Conservation (phyloP, 257 asterid genomes). For the Lithospermum erythrorhizon region DNA sequence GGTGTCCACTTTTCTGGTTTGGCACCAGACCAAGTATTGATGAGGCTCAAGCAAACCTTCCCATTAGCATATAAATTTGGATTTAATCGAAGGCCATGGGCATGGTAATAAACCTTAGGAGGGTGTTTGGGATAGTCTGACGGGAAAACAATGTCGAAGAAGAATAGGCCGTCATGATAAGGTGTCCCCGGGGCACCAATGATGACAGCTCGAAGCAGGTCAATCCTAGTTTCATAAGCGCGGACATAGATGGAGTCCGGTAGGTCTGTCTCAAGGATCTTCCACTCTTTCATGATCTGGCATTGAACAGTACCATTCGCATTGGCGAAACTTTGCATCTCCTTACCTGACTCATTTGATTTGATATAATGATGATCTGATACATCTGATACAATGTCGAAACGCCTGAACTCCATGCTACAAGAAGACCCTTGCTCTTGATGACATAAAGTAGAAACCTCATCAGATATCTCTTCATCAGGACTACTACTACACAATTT, state of each 20-base stretch:
- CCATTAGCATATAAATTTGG: conserved; percentile 44
- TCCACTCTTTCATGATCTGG: conserved; percentile 47
- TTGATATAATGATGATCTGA: not conserved
- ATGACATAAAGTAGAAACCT: too few species aligned
- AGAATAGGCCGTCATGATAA: conserved; percentile 56
- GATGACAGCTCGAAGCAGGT: conserved; percentile 53
- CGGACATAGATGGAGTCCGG: conserved; percentile 50
- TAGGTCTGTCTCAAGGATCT: conserved; percentile 29
- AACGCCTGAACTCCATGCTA: not conserved
- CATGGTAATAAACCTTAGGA: conserved; percentile 31
- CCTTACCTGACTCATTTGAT: not conserved
- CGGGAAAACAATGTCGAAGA: conserved; percentile 51
- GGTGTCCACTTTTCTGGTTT: conserved; percentile 31
- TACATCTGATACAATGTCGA: not conserved
- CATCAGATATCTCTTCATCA: not conserved
- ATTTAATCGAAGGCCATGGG: conserved; percentile 39
- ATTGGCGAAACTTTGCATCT: not conserved
- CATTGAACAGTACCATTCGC: not conserved
- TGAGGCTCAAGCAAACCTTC: conserved; percentile 35
- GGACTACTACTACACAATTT: too few species aligned
- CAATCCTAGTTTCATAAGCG: conserved; percentile 38
- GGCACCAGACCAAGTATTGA: conserved; percentile 34
- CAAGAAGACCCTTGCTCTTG: not conserved
- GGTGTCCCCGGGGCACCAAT: conserved; percentile 46
- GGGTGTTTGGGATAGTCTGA: conserved; percentile 39